Conservation (phyloP, 2,329 filamentous ascomycete species). For the Exophiala phaeomuriformis region DNA sequence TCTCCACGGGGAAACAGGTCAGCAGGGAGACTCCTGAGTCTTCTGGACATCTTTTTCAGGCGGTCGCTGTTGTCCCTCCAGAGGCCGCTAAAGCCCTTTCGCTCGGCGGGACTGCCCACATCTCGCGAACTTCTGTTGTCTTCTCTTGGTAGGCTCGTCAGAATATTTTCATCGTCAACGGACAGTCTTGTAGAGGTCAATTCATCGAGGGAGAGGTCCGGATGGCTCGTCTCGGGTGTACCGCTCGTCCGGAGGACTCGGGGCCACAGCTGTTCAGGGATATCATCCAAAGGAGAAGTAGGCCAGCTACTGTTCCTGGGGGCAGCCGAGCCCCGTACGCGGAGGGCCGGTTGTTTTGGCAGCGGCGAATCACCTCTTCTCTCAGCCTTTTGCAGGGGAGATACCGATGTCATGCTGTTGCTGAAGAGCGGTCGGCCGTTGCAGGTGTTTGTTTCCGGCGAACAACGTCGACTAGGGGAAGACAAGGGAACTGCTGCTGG, state of each 20-base stretch:
- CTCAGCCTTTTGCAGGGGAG: constrained; percentile 8
- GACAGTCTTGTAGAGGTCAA: constrained; percentile 20
- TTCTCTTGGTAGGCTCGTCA: constrained; percentile 7
- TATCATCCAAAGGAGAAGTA: constrained; percentile 19
- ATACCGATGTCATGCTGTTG: constrained; percentile 8
- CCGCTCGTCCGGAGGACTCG: constrained; percentile 18
- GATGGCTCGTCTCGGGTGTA: constrained; percentile 14
- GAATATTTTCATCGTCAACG: constrained; percentile 17
- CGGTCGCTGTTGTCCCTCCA: constrained; percentile 10
- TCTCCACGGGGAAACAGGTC: constrained; percentile 8
- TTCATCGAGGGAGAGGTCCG: constrained; percentile 21
- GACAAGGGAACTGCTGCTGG: background rate
- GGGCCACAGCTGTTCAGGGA: constrained; percentile 17
- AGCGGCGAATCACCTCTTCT: constrained; percentile 2
- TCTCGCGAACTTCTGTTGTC: constrained; percentile 4
- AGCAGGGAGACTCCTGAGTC: constrained; percentile 9
- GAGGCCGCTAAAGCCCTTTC: constrained; percentile 4
- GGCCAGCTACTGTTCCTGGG: constrained; percentile 17
- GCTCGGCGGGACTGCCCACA: background rate
- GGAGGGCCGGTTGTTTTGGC: constrained; percentile 4
- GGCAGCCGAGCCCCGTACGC: constrained; percentile 3
- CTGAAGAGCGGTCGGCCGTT: constrained; percentile 4
- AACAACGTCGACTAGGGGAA: background rate
- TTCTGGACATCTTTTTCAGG: constrained; percentile 13
- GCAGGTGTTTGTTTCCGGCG: background rate